These are phyloP conservation scores for Tetrahymena borealis DNA, from an alignment of 73 alveolate genomes.

Conservation along the genomic window DNA sequence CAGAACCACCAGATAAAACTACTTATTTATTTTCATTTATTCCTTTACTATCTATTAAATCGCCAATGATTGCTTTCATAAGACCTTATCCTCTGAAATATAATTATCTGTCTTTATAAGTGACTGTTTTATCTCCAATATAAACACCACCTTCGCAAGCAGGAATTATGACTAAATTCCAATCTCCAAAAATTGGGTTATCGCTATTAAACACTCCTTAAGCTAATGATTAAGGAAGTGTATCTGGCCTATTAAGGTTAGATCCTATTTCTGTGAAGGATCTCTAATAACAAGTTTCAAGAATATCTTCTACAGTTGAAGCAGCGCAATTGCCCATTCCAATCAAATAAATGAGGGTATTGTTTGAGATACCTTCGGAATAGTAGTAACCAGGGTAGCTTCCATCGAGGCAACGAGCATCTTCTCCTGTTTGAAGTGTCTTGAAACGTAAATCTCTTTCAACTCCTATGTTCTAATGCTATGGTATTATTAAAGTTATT, in stretches of 20 bases:
- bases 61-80: neutral
- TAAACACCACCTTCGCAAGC: neutral
- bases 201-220: neutral
- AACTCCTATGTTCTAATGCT: no score
- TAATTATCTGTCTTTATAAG: neutral
- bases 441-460: neutral
- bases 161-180: neutral
- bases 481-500: no score
- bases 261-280: neutral
- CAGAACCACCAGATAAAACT: neutral
- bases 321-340: neutral
- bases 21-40: neutral
- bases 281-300: neutral
- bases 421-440: neutral
- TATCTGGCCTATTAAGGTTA: neutral
- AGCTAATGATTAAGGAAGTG: neutral
- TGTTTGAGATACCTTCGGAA: neutral
- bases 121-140: neutral
- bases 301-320: neutral
- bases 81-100: neutral
- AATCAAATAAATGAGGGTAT: neutral
- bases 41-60: neutral
- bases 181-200: neutral
- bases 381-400: neutral
- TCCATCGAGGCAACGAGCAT: neutral